phyloP scores from a whole-genome alignment of 331 rosid species.

The Rhamnella rubrinervis region DNA sequence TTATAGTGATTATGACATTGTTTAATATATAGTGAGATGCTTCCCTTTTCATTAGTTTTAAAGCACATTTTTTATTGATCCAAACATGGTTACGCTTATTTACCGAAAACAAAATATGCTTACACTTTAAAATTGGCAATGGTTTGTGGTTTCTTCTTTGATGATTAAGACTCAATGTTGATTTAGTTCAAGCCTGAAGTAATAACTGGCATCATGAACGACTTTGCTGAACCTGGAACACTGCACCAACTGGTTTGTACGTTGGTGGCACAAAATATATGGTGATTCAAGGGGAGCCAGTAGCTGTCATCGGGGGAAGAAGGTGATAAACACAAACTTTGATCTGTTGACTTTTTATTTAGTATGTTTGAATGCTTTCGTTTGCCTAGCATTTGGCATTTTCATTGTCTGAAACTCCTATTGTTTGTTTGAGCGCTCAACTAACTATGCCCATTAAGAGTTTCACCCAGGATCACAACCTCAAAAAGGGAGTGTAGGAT shows the following conservation, averaged over 20 bases:
- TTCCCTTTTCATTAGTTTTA: neutral
- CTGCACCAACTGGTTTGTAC: slow-evolving; percentile 95
- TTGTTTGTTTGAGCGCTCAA: no score
- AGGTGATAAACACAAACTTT: slow-evolving; percentile 41
- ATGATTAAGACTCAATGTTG: slow-evolving; percentile 11
- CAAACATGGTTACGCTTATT: no score
- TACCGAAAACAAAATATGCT: no score
- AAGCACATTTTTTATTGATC: slow-evolving; percentile 3
- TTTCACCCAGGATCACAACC: no score
- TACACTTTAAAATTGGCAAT: neutral
- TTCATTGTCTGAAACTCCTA: no score
- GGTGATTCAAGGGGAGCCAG: slow-evolving; percentile 95
- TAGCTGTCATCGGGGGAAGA: slow-evolving; percentile 93
- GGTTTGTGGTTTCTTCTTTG: neutral
- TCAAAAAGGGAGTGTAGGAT: no score
- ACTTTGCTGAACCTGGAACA: slow-evolving; percentile 77
- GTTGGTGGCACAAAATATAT: slow-evolving; percentile 87
- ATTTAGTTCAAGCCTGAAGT: slow-evolving; percentile 76
- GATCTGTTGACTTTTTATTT: neutral
- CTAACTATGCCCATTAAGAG: no score
- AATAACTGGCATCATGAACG: slow-evolving; percentile 54
- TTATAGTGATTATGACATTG: no score
- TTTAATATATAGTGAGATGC: neutral
- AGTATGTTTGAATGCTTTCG: neutral
- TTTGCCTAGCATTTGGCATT: no score